Conservation (phyloP, 192 early-diverging fungal species). For the Gaertneriomyces semiglobifer region DNA sequence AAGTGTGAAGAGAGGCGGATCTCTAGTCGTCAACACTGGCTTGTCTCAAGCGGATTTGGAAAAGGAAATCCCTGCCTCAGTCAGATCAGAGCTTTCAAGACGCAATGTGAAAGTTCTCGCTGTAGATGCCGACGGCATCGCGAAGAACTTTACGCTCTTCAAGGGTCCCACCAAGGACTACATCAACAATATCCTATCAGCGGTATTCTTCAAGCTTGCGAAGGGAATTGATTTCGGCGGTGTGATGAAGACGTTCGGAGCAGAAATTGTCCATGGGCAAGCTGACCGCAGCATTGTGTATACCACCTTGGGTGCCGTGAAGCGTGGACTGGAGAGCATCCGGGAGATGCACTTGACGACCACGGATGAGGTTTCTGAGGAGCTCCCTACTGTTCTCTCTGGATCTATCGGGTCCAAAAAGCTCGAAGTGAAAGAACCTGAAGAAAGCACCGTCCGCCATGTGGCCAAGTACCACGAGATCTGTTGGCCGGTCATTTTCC, state of each 20-base stretch:
- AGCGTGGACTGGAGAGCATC: constrained; percentile 27
- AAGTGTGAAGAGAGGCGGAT: constrained; percentile 47
- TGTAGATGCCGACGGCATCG: constrained; percentile 62
- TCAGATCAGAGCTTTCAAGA: constrained; percentile 52
- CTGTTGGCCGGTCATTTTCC: constrained; percentile 67
- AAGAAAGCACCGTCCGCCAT: constrained; percentile 20
- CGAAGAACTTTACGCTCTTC: constrained; percentile 57
- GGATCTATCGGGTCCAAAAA: constrained; percentile 24
- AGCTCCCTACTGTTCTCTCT: constrained; percentile 25
- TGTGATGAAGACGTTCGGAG: constrained; percentile 24
- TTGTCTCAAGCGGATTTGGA: constrained; percentile 63
- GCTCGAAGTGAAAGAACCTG: constrained; percentile 40
- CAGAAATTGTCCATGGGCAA: constrained; percentile 8
- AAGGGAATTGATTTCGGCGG: constrained; percentile 25
- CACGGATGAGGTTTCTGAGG: constrained; percentile 5
- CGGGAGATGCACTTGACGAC: constrained; percentile 10
- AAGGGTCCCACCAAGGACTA: constrained; percentile 41
- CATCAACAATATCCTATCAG: constrained; percentile 57
- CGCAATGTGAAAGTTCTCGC: constrained; percentile 54
- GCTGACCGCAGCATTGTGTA: constrained; percentile 28
- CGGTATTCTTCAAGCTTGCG: constrained; percentile 52
- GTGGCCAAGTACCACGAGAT: constrained; percentile 53
- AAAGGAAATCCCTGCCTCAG: constrained; percentile 60
- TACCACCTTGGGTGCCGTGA: constrained; percentile 39
- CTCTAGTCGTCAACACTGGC: constrained; percentile 63